Evolutionary conservation across 2,329 filamentous ascomycete species (phyloP), one percentile per base, ranked within the genome.

Genomic region (Phialocephala subalpina): DNA sequence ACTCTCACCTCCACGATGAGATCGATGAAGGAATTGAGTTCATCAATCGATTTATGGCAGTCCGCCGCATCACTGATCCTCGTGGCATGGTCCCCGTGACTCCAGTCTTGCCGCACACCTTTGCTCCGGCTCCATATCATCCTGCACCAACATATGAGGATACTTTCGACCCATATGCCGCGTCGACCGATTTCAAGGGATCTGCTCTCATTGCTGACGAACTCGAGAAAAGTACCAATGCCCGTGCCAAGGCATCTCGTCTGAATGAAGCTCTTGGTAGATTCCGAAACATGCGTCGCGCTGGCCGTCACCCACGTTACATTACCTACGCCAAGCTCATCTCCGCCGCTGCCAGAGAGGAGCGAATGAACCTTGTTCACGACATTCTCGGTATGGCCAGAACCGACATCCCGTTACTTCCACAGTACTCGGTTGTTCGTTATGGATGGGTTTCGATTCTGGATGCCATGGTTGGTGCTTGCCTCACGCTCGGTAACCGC

Each of bases 301-400:
- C 92, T 75, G 94, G 95, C 69, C 90, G 94, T 76, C 94, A 97
- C 77, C 94, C 95, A 60, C 90, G 95, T 67, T 98, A 98, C 82
- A 96, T 97, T 78, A 97, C 94, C 1, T 97, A 98, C 74, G 94
- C 94, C 58, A 98, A 97, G 85, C 84, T 99, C 71, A 97, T 99
- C 75, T 90, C 91, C 57, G 92, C 93, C 65, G 94, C 95, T 70
- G 93, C 94, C 62, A 93, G 95, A 75, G 90, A 94, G 70, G 87
- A 92, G 74, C 93, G 94, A 75, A 87, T 93, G 79, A 90, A 92
- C 60, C 80, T 97, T 57, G 94, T 93, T 75, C 88, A 94, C 70
- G 94, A 98, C 69, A 92, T 99, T 60, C 85, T 97, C 36, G 89
- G 87, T 72, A 97, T 97, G 88, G 96, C 96, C 14, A 91, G 93